Conservation (phyloP, 2,329 filamentous ascomycete genomes). For the Botryotinia globosa region DNA sequence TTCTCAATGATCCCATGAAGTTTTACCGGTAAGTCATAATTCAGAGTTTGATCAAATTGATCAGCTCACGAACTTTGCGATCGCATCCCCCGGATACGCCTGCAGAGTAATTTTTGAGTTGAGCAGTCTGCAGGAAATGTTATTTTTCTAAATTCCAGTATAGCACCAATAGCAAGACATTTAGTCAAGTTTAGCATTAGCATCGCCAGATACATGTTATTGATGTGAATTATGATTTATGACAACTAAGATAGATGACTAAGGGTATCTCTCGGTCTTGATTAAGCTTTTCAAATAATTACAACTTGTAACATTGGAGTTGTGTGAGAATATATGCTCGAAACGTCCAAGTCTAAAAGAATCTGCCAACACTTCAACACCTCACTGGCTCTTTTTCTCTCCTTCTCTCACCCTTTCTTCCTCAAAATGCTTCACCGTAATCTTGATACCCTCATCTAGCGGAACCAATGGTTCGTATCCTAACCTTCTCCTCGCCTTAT, state of each 20-base stretch:
- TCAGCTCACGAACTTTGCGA: too few relatives aligned
- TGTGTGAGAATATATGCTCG: not conserved
- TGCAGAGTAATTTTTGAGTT: too few relatives aligned
- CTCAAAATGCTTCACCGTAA: slow-evolving; percentile 31
- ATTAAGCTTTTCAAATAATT: not conserved
- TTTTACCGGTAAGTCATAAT: not conserved
- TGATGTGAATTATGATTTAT: not conserved
- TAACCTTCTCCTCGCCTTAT: slow-evolving; percentile 68
- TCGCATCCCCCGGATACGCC: too few relatives aligned
- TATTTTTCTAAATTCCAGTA: not conserved
- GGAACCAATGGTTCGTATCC: slow-evolving; percentile 67
- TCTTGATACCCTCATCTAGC: slow-evolving; percentile 59
- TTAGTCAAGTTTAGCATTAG: too few relatives aligned
- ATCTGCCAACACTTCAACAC: not conserved
- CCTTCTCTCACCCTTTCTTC: slow-evolving; percentile 29
- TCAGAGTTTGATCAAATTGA: not conserved
- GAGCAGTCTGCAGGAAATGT: too few relatives aligned
- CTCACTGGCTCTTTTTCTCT: slow-evolving; percentile 33
- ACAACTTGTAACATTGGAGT: not conserved
- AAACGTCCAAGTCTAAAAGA: not conserved
- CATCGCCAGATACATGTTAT: not conserved
- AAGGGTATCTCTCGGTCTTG: slow-evolving; percentile 1
- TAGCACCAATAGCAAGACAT: not conserved
- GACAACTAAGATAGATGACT: not conserved
- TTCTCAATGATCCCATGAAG: not conserved